Evolutionary conservation across 768 basidiomycete species (phyloP), one percentile per base, ranked within the genome.

Genomic region (Mycena metata): DNA sequence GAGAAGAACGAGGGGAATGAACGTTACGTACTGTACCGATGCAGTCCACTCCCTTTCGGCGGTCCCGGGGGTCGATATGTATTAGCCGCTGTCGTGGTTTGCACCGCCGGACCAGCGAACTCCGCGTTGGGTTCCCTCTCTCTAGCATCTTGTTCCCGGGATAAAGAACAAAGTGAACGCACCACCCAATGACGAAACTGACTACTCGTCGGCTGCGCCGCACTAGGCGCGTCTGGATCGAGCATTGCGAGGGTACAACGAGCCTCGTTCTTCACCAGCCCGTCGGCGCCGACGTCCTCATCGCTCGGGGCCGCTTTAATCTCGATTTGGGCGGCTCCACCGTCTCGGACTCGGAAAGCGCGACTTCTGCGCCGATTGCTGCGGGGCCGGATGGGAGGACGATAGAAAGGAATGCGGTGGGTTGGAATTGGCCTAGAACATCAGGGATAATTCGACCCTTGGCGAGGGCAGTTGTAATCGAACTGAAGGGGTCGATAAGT

Each of bases 161-260:
- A n/a, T n/a, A n/a, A n/a, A n/a, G n/a, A n/a, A n/a, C n/a, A n/a
- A n/a, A n/a, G n/a, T n/a, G n/a, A n/a, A n/a, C n/a, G n/a, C n/a
- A n/a, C n/a, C n/a, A 82, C 46, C 81, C 81, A 82, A 58, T 82
- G 81, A 12, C 80, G 70, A 74, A 79, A 82, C 43, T 80, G 61
- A 0, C 76, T 72, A 72, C 75, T 78, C 46, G 71, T 76, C 23
- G 79, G 80, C 36, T 81, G 69, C 12, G 21, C 60, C 41, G 77
- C 72, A 5, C 79, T 80, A 1, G 82, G 81, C 5, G 82, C 82
- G 35, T 82, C 81, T 3, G 82, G 81, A 47, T 82, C 81, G 12
- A 78, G 73, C 79, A 82, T 80, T 58, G 79, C 76, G 54, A 82
- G 74, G 35, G 81, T 81, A 57, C 80, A 82, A 8, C 74, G 43